Evolutionary conservation across 148 eudicot species (phyloP).

Genomic region (Rhododendron mucronatum): DNA sequence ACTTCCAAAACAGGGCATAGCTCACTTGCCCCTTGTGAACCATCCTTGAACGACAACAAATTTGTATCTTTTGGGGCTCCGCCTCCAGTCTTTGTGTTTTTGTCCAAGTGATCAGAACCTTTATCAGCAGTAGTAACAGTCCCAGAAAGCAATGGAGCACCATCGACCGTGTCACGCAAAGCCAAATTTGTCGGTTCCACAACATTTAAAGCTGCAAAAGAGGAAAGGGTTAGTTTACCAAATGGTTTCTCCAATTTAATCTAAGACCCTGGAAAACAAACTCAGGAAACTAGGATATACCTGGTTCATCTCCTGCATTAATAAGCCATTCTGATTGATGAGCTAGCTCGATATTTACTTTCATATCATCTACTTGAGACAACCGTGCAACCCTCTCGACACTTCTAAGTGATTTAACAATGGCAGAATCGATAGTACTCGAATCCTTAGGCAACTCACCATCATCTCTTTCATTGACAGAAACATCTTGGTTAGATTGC

Average conservation of each 20-base stretch:
- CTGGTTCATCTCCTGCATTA: slow-evolving; percentile 23
- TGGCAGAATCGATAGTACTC: slow-evolving; percentile 17
- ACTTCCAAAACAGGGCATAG: slow-evolving; percentile 17
- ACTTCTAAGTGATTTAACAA: slow-evolving; percentile 15
- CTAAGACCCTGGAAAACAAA: neutral
- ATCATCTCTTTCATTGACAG: slow-evolving; percentile 20
- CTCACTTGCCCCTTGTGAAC: slow-evolving; percentile 13
- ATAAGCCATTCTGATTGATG: slow-evolving; percentile 23
- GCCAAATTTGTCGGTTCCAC: neutral
- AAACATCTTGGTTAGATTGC: slow-evolving; percentile 22
- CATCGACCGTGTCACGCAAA: slow-evolving; percentile 15
- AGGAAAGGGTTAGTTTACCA: neutral
- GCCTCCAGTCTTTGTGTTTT: slow-evolving; percentile 15
- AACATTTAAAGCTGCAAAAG: slow-evolving; percentile 12
- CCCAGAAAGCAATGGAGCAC: slow-evolving; percentile 11
- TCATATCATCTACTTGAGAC: slow-evolving; percentile 20
- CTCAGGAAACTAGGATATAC: slow-evolving; percentile 22
- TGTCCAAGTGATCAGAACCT: slow-evolving; percentile 13
- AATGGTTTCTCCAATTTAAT: neutral
- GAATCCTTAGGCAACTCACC: slow-evolving; percentile 15
- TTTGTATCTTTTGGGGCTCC: slow-evolving; percentile 15
- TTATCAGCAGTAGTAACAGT: slow-evolving; percentile 13
- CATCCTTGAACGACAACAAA: slow-evolving; percentile 14
- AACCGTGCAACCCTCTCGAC: slow-evolving; percentile 17
- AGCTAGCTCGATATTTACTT: slow-evolving; percentile 18